Conservation (phyloP, 2,329 filamentous ascomycete genomes). For the Geoglossum cookeanum region DNA sequence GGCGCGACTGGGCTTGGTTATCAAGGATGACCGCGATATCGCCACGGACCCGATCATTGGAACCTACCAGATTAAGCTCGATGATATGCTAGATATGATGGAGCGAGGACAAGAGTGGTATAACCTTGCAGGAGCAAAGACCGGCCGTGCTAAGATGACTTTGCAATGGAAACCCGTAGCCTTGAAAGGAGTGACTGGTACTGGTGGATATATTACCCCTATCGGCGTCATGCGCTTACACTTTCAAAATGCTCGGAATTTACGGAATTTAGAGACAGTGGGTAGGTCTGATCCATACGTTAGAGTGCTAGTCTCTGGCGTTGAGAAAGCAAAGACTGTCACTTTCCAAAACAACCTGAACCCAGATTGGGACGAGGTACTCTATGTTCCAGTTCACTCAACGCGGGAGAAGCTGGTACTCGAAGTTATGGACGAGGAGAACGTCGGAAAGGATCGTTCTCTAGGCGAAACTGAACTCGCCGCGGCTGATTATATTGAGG, state of each 20-base stretch:
- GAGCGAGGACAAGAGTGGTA: conserved; percentile 94
- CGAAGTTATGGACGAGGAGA: conserved; percentile 95
- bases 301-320: conserved; percentile 70
- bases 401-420: conserved; percentile 64
- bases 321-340: conserved; percentile 81
- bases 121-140: conserved; percentile 61
- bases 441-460: conserved; percentile 73
- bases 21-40: conserved; percentile 90
- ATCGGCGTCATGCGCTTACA: conserved; percentile 92
- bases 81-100: conserved; percentile 81
- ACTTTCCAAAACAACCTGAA: conserved; percentile 93
- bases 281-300: conserved; percentile 96
- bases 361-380: conserved; percentile 86
- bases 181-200: conserved; percentile 57
- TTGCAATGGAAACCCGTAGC: conserved; percentile 92
- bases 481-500: conserved; percentile 57
- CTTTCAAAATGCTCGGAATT: conserved; percentile 61
- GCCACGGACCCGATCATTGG: conserved; percentile 67
- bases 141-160: conserved; percentile 74
- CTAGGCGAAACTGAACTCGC: conserved; percentile 64
- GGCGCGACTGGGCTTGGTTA: conserved; percentile 73
- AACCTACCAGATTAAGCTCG: conserved; percentile 85
- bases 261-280: conserved; percentile 85
- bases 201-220: conserved; percentile 78
- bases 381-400: conserved; percentile 83